Evolutionary conservation across 2,329 filamentous ascomycete genomes (phyloP).

Genomic region (Aspergillus sp.): DNA sequence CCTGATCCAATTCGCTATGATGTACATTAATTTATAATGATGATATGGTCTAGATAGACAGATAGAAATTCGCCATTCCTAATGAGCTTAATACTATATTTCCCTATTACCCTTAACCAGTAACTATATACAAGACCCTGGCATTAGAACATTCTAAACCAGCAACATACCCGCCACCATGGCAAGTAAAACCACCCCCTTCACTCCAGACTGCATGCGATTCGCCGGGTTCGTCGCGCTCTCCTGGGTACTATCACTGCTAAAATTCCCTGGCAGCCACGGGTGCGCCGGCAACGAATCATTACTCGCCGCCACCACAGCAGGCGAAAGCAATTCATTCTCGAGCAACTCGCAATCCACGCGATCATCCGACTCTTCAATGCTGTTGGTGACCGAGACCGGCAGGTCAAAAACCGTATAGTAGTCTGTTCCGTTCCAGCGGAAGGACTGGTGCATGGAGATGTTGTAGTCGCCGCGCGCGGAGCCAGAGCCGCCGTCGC

Average conservation of each 20-base stretch:
- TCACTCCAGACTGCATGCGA: background rate
- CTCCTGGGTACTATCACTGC: background rate
- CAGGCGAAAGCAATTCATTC: slow-evolving; percentile 20
- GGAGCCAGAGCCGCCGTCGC: slow-evolving; percentile 45
- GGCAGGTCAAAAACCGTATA: slow-evolving; percentile 72
- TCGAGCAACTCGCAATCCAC: slow-evolving; percentile 23
- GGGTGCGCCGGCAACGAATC: slow-evolving; percentile 22
- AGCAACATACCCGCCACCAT: slow-evolving; percentile 5
- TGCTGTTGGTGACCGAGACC: slow-evolving; percentile 65
- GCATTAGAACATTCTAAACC: background rate
- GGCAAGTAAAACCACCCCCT: slow-evolving; percentile 5
- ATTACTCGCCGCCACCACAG: slow-evolving; percentile 16
- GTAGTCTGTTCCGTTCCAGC: slow-evolving; percentile 60
- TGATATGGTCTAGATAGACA: too few relatives aligned
- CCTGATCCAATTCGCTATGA: too few relatives aligned
- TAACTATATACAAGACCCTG: background rate
- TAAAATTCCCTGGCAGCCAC: slow-evolving; percentile 13
- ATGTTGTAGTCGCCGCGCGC: slow-evolving; percentile 66
- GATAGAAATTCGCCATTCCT: too few relatives aligned
- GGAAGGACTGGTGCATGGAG: slow-evolving; percentile 68
- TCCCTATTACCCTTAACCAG: background rate
- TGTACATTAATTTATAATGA: background rate
- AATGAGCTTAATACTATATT: too few relatives aligned
- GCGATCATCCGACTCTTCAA: slow-evolving; percentile 34
- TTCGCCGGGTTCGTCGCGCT: background rate